Conservation (phyloP, 2,329 filamentous ascomycete genomes). For the Cordyceps pruinosa region DNA sequence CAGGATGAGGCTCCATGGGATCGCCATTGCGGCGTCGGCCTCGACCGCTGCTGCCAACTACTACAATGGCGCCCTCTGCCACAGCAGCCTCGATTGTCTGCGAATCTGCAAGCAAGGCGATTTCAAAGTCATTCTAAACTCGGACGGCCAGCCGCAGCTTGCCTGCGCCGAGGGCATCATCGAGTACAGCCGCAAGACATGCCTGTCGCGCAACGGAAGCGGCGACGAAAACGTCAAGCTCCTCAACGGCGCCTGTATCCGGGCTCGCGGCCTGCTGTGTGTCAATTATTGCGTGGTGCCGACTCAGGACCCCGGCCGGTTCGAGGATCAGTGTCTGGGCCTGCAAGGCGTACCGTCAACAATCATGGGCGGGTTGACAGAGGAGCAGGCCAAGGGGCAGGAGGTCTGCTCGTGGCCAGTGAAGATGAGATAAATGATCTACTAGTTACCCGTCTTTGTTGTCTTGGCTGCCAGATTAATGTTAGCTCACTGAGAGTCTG, state of each 20-base stretch:
- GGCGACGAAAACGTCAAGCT: not conserved
- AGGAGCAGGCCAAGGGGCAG: conserved; percentile 7
- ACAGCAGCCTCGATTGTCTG: conserved; percentile 6
- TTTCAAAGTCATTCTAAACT: not conserved
- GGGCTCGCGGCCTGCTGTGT: not conserved
- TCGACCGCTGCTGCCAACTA: not conserved
- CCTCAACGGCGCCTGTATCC: not conserved
- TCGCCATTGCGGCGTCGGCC: not conserved
- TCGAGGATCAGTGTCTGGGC: not conserved
- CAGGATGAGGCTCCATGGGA: not conserved
- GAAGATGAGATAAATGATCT: not conserved
- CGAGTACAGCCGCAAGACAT: conserved; percentile 10
- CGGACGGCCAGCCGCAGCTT: not conserved
- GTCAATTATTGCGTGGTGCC: conserved; percentile 1
- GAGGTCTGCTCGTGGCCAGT: not conserved
- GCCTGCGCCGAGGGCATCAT: conserved; percentile 4
- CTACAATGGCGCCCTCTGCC: conserved; percentile 4
- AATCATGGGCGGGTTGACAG: conserved; percentile 6
- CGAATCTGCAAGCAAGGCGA: conserved; percentile 3
- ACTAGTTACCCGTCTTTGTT: not conserved
- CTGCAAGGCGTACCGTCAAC: conserved; percentile 1
- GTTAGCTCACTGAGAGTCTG: not conserved
- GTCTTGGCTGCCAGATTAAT: not conserved
- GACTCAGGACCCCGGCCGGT: not conserved
- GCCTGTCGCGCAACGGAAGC: not conserved